Evolutionary conservation across 345 rosid genomes (phyloP).

Genomic region (Citrus sp.): DNA sequence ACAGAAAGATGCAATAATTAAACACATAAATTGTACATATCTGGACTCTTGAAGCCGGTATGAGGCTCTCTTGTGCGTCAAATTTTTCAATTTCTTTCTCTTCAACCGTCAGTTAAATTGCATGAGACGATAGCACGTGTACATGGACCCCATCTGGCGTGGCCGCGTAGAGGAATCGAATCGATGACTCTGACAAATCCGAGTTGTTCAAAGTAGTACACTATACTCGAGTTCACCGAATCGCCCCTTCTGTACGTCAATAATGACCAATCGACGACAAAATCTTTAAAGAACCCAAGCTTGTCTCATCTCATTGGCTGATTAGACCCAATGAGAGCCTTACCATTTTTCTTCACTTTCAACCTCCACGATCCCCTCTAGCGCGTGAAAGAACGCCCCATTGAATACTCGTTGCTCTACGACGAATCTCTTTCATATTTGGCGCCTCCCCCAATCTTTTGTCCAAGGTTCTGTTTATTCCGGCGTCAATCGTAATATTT

Average conservation of each 20-base stretch:
- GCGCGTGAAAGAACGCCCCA: background rate
- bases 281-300: constrained; percentile 11
- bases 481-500: background rate
- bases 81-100: background rate
- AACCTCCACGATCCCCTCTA: background rate
- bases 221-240: background rate
- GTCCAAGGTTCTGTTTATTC: background rate
- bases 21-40: constrained; percentile 1
- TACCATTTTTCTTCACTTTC: background rate
- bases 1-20: constrained; percentile 8
- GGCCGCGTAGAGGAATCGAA: background rate
- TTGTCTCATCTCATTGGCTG: constrained; percentile 30
- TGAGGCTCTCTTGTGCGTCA: background rate
- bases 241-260: background rate
- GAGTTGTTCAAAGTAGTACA: background rate
- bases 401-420: too few relatives aligned
- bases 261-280: background rate
- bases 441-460: background rate
- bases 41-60: background rate
- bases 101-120: too few relatives aligned
- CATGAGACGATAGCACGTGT: background rate
- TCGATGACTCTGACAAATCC: background rate
- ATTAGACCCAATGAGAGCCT: background rate
- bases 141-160: background rate
- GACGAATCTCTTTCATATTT: background rate